These are phyloP conservation scores for Psilocybe subaeruginosa DNA, from an alignment of 768 basidiomycete genomes.

Conservation along the genomic window DNA sequence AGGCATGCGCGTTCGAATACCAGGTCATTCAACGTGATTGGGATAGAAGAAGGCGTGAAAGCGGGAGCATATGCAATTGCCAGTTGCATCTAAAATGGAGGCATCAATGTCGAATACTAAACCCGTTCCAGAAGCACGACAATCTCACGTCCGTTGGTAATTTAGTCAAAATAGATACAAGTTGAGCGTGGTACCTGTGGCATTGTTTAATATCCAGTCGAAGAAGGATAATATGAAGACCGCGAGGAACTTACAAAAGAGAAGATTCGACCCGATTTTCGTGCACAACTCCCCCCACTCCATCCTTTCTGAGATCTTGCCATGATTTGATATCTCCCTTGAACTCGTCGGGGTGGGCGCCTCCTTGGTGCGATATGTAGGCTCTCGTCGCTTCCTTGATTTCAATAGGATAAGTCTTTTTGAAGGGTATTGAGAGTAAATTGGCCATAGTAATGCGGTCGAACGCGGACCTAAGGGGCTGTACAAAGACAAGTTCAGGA, in stretches of 20 bases:
- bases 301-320: constrained; percentile 65
- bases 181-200: constrained; percentile 88
- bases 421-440: constrained; percentile 74
- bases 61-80: constrained; percentile 74
- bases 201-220: constrained; percentile 4
- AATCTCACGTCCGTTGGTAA: constrained; percentile 73
- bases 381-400: constrained; percentile 58
- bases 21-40: constrained; percentile 73
- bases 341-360: constrained; percentile 85
- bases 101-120: constrained; percentile 4
- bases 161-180: constrained; percentile 82
- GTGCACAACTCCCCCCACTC: constrained; percentile 51
- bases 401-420: constrained; percentile 61
- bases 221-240: background rate
- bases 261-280: constrained; percentile 55
- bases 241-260: constrained; percentile 55
- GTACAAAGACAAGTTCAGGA: background rate
- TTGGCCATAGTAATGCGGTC: constrained; percentile 62
- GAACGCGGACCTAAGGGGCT: background rate
- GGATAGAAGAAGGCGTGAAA: constrained; percentile 59
- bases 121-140: background rate
- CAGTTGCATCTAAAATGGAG: constrained; percentile 60
- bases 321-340: constrained; percentile 75
- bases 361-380: constrained; percentile 70
- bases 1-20: constrained; percentile 79